Evolutionary conservation across 768 basidiomycete genomes (phyloP), one percentile per base, ranked within the genome.

Genomic region (Boletellus emodensis): DNA sequence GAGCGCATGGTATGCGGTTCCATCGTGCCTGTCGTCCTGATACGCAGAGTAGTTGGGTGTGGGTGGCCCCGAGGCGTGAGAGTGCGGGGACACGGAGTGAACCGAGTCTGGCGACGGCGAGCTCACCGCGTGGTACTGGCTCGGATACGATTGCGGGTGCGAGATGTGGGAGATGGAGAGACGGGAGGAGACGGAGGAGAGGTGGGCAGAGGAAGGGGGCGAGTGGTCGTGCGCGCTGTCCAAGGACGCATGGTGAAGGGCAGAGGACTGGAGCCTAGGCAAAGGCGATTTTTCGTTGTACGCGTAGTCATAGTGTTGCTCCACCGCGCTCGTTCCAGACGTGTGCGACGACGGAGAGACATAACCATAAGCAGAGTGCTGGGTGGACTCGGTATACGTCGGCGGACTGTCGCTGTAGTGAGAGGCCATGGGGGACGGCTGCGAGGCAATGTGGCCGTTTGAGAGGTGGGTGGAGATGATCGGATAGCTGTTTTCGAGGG

Each of bases 111-210:
- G 78, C 0, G 81, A 82, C 1, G 77, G 74, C 0, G 78, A 70
- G 44, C 70, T 65, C 45, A 68, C 67, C 5, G 56, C 65, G 55
- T 52, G 69, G 52, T 60, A 75, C 62, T 56, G 72, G 4, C 5
- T 64, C 43, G 72, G 66, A 50, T 77, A 75, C 18, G 74, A 65
- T 12, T 77, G 76, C 0, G 80, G 79, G 51, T 81, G 78, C 0
- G 79, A 81, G 20, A 82, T 77, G 50, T 82, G 81, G 0, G 81
- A 81, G 22, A 83, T 79, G 6, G 81, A 82, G 37, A 81, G 76
- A 10, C 81, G 76, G n/a, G 80, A 81, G 4, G 73, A 66, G 3
- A 73, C 66, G 4, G 77, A 62, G 0, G 71, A 61, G 8, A 64
- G 62, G 46, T 61, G 66, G 2, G 61, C 59, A 3, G 63, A 66